A percentile compares a stretch with the other conserved stretches of the same genome.
These are phyloP conservation scores for Onygena corvina DNA, from an alignment of 2,329 filamentous ascomycete genomes.

Conservation along the genomic window DNA sequence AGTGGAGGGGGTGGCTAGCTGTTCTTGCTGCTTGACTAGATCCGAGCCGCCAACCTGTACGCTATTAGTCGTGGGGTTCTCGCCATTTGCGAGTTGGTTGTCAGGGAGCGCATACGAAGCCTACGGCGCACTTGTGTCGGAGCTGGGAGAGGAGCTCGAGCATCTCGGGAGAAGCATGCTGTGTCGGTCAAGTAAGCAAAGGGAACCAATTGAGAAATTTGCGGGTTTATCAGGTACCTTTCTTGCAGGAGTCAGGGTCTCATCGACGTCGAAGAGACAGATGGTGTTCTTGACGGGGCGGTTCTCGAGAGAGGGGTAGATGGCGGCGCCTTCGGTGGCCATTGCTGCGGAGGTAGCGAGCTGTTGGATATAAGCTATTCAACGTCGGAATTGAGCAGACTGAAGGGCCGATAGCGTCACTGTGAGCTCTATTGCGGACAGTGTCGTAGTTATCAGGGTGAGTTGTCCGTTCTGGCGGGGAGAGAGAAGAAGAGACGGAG, in stretches of 20 bases:
- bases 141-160: conserved; percentile 65
- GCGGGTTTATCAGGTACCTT: conserved; percentile 42
- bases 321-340: conserved; percentile 12
- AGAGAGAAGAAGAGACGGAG: too few species aligned
- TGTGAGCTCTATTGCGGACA: neutral
- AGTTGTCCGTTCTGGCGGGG: neutral
- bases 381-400: neutral
- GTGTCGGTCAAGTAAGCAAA: conserved; percentile 9
- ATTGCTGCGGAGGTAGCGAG: neutral
- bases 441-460: conserved; percentile 4
- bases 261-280: conserved; percentile 91
- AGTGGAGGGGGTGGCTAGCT: conserved; percentile 60
- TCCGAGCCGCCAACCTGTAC: conserved; percentile 68
- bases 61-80: too few species aligned
- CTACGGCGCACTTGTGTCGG: conserved; percentile 77
- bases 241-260: conserved; percentile 73
- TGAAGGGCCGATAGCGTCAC: neutral
- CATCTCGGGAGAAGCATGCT: conserved; percentile 69
- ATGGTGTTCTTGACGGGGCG: conserved; percentile 88
- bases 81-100: neutral
- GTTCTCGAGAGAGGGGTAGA: conserved; percentile 63
- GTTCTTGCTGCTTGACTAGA: conserved; percentile 88
- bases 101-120: conserved; percentile 47
- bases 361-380: neutral
- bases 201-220: neutral